Base-by-base conservation (phyloP, 345 rosid genomes). In the Hevea brasiliensis region DNA sequence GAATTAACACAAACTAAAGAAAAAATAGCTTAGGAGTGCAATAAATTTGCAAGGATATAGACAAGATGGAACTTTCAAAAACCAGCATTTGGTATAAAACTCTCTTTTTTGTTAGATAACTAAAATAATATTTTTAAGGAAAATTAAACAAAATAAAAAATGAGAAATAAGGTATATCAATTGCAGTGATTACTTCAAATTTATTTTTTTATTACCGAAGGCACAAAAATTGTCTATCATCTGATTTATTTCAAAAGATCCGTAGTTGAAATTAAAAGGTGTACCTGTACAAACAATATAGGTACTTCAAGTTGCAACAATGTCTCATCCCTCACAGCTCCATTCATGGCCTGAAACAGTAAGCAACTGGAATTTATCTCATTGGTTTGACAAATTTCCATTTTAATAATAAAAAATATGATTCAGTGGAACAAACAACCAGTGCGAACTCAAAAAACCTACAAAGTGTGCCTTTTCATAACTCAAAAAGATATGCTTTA, bases 271-370 rank as follows among this genome's bases (percentile, higher is more conserved):
- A 29, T n/a, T 23, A 26, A 77, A 70, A 54, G 45, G 24, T 42
- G 21, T 87, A 93, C 97, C 92, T 93, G 97, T 41, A 92, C 89
- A 85, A 90, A 90, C 84, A 94, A 82, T 48, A 88, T 84, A 23
- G 97, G 97, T 45, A 79, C 85, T 20, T 75, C 61, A 72, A 92
- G 89, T 80, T 87, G 86, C 78, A 94, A 78, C 32, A 88, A 74
- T 7, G 83, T 83, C 74, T 87, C 87, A 74, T 94, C 96, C 75
- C 96, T 83, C 68, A 88, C 72, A 42, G 84, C 89, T 74, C 93
- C 92, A 68, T 86, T 86, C 61, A 27, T 67, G 9, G 86, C 93
- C 96, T 93, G 84, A 76, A 74, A 76, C 40, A 69, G 65, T 10
- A 48, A 60, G 24, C 29, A 61, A 65, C 42, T 26, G 18, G 14